Conservation (phyloP, 2,329 filamentous ascomycete genomes). For the Monosporascus sp. region DNA sequence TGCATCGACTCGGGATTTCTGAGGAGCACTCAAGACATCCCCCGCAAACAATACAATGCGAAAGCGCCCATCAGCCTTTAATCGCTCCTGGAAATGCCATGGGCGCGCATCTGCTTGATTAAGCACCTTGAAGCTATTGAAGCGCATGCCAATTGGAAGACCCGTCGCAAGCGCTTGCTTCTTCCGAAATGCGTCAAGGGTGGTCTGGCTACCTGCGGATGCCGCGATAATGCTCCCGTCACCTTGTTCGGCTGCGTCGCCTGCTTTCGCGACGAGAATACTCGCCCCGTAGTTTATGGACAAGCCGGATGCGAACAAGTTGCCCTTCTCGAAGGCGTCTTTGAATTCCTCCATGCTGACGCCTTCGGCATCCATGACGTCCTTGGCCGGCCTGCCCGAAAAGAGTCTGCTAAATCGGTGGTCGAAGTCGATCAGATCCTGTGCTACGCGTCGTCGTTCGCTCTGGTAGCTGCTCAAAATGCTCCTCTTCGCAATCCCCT, state of each 20-base stretch:
- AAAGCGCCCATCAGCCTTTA: constrained; percentile 54
- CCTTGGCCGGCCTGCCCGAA: constrained; percentile 51
- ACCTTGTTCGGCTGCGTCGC: constrained; percentile 35
- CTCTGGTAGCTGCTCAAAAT: constrained; percentile 33
- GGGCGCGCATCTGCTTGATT: constrained; percentile 51
- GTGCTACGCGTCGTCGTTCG: constrained; percentile 40
- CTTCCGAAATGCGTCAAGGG: constrained; percentile 13
- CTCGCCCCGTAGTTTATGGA: constrained; percentile 54
- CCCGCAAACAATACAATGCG: constrained; percentile 58
- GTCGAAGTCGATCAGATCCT: constrained; percentile 62
- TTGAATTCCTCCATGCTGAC: constrained; percentile 56
- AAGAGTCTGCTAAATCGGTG: constrained; percentile 52
- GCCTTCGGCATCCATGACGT: constrained; percentile 44
- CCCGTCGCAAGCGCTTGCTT: constrained; percentile 39
- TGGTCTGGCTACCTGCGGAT: constrained; percentile 1
- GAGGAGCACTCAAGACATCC: constrained; percentile 38
- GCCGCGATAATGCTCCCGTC: constrained; percentile 35
- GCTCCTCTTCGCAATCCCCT: constrained; percentile 34
- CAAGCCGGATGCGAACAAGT: constrained; percentile 51
- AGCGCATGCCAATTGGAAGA: constrained; percentile 48
- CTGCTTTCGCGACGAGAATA: constrained; percentile 48
- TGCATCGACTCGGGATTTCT: constrained; percentile 38
- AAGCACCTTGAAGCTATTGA: constrained; percentile 53
- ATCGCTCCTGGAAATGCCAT: constrained; percentile 52
- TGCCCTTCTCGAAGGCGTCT: constrained; percentile 52